Evolutionary conservation across 2,329 filamentous ascomycete genomes (phyloP).

Genomic region (Zasmidium citrigriseum): DNA sequence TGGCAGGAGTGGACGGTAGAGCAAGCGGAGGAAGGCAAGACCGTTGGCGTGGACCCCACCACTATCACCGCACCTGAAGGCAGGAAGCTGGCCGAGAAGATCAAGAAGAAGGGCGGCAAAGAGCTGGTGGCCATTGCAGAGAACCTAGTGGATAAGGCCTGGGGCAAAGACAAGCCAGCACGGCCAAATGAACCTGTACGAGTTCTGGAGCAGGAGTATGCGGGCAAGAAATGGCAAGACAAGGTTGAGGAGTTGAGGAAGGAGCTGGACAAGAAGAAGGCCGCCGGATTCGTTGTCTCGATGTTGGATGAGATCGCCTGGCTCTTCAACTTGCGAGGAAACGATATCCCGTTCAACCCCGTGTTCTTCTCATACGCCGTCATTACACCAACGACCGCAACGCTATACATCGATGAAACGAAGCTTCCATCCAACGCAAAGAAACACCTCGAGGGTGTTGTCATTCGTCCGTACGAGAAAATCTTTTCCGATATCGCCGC

Average conservation of each 20-base stretch:
- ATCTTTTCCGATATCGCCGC: slow-evolving; percentile 78
- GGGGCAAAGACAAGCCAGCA: slow-evolving; percentile 72
- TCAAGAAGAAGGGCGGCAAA: slow-evolving; percentile 81
- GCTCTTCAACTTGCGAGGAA: slow-evolving; percentile 96
- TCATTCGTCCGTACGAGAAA: slow-evolving; percentile 76
- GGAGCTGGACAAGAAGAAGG: slow-evolving; percentile 87
- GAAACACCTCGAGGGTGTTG: slow-evolving; percentile 70
- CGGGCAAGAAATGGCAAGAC: slow-evolving; percentile 77
- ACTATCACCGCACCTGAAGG: slow-evolving; percentile 74
- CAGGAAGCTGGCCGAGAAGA: slow-evolving; percentile 77
- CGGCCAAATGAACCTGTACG: slow-evolving; percentile 75
- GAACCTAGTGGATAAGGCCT: slow-evolving; percentile 90
- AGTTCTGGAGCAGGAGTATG: slow-evolving; percentile 69
- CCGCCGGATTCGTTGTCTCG: slow-evolving; percentile 82
- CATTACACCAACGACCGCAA: slow-evolving; percentile 73
- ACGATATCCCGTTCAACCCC: slow-evolving; percentile 94
- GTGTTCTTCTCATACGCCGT: slow-evolving; percentile 98
- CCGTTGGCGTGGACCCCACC: slow-evolving; percentile 86
- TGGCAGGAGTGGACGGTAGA: slow-evolving; percentile 96
- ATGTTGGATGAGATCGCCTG: slow-evolving; percentile 97
- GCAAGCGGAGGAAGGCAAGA: slow-evolving; percentile 79
- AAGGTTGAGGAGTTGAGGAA: slow-evolving; percentile 88
- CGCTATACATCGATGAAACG: slow-evolving; percentile 78
- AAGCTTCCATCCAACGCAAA: slow-evolving; percentile 72
- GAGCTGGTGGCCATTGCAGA: slow-evolving; percentile 73